These are phyloP conservation scores for Debaryomyces sp. DNA, from an alignment of 1,139 yeast genomes.

Conservation along the genomic window DNA sequence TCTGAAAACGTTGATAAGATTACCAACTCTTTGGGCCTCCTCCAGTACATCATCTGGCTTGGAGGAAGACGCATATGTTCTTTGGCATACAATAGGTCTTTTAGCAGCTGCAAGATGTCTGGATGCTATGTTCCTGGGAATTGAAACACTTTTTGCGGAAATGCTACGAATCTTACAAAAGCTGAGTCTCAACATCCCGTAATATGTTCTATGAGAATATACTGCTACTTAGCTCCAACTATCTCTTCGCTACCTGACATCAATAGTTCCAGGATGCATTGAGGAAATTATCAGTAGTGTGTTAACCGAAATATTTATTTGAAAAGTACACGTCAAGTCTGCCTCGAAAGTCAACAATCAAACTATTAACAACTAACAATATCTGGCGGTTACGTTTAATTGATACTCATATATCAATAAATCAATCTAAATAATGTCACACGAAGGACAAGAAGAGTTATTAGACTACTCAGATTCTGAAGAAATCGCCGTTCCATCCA, in stretches of 20 bases:
- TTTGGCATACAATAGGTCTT: background rate
- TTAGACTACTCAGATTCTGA: conserved; percentile 98
- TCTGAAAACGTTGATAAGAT: conserved; percentile 22
- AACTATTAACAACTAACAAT: background rate
- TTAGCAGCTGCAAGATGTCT: conserved; percentile 1
- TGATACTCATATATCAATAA: conserved; percentile 7
- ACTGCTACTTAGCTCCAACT: background rate
- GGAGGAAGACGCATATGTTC: conserved; percentile 13
- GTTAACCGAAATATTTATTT: background rate
- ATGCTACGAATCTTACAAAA: background rate
- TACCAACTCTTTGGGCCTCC: conserved; percentile 21
- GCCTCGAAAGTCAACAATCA: conserved; percentile 3
- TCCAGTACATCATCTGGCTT: conserved; percentile 13
- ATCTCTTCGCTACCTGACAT: background rate
- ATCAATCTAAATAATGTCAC: conserved; percentile 51
- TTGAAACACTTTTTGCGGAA: background rate
- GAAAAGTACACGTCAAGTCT: background rate
- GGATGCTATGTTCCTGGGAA: background rate
- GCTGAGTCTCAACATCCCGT: background rate
- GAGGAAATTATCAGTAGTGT: background rate
- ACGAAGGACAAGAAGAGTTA: conserved; percentile 99
- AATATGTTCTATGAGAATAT: background rate
- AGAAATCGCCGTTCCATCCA: conserved; percentile 81
- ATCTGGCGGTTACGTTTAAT: background rate
- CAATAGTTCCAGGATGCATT: background rate